Evolutionary conservation across 495 filamentous ascomycete genomes (phyloP), one percentile per base, ranked within the genome.

Genomic region (Xanthoparmelia taractica): DNA sequence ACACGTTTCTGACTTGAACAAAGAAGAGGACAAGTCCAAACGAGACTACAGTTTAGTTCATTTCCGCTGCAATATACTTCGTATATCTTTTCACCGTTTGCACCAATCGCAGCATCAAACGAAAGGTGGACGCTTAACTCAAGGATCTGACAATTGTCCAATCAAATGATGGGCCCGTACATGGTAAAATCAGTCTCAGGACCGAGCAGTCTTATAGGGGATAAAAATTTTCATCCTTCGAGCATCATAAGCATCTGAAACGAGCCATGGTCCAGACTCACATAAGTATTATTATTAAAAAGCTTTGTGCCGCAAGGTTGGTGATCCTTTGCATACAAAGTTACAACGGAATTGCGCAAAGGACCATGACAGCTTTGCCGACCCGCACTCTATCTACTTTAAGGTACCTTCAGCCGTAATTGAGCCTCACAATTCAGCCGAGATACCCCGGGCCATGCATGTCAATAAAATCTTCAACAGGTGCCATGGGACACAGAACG

Each of bases 261-360:
- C 50, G 50, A 34, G 29, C 5, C 29, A 54, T 20, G 29, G 50
- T 50, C 43, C 12, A 50, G 47, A 50, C 18, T 54, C 50, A 50
- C 13, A 47, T 47, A 8, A n/a, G n/a, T n/a, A n/a, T n/a, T n/a
- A n/a, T n/a, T n/a, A n/a, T n/a, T n/a, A n/a, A 8, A 47, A 2
- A 47, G 38, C 38, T 36, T 11, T 50, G 47, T 50, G 47, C 47
- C 47, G 47, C 47, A 31, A 29, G 34, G n/a, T 23, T 61, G 12
- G 10, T 36, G 59, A 34, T 37, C 31, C 43, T 31, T 18, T 4
- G 18, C 25, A 20, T 5, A 36, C 10, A 8, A 18, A 29, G 15
- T 20, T 23, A n/a, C 36, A 54, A 61, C 17, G 12, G 60, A 15
- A 37, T 55, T 52, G 60, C 38, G 33, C 20, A 56, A 54, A 54